phyloP scores from a whole-genome alignment of 805 yeast genomes.

The Monosporozyma solicola region DNA sequence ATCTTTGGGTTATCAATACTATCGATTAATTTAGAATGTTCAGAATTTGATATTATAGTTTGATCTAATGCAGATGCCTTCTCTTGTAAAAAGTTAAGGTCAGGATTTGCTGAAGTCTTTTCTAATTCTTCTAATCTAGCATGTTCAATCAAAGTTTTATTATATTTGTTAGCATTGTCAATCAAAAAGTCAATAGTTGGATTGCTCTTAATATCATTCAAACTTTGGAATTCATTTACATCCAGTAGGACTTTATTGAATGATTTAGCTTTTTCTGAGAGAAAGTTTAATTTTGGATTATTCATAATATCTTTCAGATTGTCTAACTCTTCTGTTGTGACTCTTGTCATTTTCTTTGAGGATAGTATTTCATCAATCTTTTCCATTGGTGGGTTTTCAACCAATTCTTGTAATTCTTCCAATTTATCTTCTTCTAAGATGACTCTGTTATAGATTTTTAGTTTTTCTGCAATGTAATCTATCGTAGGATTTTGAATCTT shows the following conservation, averaged over 20 bases:
- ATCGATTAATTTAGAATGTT: constrained; percentile 7
- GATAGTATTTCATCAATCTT: not conserved
- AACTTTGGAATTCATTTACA: not conserved
- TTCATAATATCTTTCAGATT: not conserved
- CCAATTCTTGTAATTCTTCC: not conserved
- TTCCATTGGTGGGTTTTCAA: not conserved
- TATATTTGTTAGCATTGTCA: not conserved
- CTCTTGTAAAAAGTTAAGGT: constrained; percentile 4
- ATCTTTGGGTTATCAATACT: constrained; percentile 9
- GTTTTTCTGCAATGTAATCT: constrained; percentile 7
- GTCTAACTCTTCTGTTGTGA: not conserved
- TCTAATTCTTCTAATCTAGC: constrained; percentile 8
- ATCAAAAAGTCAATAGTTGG: not conserved
- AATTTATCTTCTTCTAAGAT: not conserved
- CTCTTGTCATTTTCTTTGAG: not conserved
- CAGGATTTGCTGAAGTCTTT: constrained; percentile 10
- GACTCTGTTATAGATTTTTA: not conserved
- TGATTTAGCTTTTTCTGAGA: not conserved
- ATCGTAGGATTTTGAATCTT: constrained; percentile 7
- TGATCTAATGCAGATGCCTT: constrained; percentile 15
- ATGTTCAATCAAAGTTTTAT: not conserved
- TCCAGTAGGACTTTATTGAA: not conserved
- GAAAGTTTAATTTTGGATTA: not conserved
- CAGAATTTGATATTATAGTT: constrained; percentile 14
- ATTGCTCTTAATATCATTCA: not conserved